Conservation (phyloP, 148 eudicot genomes). For the Heliamphora exappendiculata region DNA sequence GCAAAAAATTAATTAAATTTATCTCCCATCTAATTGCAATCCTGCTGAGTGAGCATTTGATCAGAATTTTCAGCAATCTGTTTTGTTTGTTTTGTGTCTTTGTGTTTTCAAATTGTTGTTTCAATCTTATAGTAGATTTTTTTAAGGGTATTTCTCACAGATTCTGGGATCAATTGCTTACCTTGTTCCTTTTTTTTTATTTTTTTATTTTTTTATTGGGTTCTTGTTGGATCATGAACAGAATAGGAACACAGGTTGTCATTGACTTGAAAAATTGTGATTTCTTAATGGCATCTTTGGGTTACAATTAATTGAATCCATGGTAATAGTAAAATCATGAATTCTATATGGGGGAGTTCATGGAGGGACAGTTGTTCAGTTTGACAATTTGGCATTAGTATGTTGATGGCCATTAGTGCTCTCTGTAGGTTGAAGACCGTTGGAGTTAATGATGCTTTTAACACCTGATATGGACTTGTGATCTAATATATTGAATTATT, state of each 20-base stretch:
- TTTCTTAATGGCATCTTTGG: neutral
- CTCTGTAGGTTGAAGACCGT: neutral
- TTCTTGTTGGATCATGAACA: neutral
- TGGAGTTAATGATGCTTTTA: neutral
- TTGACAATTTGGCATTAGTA: neutral
- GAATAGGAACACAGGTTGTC: neutral
- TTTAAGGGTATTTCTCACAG: neutral
- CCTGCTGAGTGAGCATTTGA: constrained; percentile 10
- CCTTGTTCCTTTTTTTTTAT: too few relatives aligned
- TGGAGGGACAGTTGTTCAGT: neutral
- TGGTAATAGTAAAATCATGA: neutral
- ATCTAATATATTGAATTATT: neutral
- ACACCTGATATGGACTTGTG: neutral
- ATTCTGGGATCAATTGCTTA: neutral
- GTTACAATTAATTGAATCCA: neutral
- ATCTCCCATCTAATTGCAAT: neutral
- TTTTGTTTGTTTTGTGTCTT: neutral
- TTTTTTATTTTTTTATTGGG: too few relatives aligned
- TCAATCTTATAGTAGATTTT: neutral
- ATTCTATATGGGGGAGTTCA: neutral
- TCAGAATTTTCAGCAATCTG: neutral
- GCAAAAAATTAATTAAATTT: neutral
- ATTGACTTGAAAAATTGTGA: neutral
- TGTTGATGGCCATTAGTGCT: neutral
- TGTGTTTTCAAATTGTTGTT: neutral